These are phyloP conservation scores for Prunus salicina DNA, from an alignment of 306 rosid genomes.

Conservation along the genomic window DNA sequence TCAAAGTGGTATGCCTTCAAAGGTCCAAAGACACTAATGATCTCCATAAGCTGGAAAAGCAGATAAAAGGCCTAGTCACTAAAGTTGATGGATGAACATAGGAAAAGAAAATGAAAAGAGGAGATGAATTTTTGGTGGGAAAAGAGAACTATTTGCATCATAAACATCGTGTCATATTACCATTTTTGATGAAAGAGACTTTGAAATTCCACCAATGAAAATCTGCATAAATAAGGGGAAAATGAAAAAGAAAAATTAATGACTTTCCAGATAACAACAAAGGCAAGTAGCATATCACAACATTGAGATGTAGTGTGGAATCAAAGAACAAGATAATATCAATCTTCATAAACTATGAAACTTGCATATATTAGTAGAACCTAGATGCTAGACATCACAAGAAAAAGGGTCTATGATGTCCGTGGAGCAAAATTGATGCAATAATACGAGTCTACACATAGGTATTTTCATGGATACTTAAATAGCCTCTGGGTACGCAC, in stretches of 20 bases:
- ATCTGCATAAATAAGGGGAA: conserved; percentile 48
- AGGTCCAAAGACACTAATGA: conserved; percentile 80
- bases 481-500: not conserved
- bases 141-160: not conserved
- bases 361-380: too few relatives aligned
- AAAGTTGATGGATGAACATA: not conserved
- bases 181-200: conserved; percentile 67
- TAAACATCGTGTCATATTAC: conserved; percentile 32
- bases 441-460: not conserved
- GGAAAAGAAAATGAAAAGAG: not conserved
- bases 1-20: conserved; percentile 84
- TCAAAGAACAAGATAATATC: not conserved
- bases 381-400: not conserved
- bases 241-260: not conserved
- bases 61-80: conserved; percentile 19
- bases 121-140: not conserved
- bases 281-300: not conserved
- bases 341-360: not conserved
- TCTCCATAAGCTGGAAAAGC: conserved; percentile 68
- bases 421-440: not conserved
- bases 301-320: not conserved
- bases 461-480: not conserved
- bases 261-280: not conserved
- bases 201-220: conserved; percentile 88
- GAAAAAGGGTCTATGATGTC: not conserved